phyloP scores from a whole-genome alignment of 2,329 filamentous ascomycete genomes.

The Penicillium sp. region DNA sequence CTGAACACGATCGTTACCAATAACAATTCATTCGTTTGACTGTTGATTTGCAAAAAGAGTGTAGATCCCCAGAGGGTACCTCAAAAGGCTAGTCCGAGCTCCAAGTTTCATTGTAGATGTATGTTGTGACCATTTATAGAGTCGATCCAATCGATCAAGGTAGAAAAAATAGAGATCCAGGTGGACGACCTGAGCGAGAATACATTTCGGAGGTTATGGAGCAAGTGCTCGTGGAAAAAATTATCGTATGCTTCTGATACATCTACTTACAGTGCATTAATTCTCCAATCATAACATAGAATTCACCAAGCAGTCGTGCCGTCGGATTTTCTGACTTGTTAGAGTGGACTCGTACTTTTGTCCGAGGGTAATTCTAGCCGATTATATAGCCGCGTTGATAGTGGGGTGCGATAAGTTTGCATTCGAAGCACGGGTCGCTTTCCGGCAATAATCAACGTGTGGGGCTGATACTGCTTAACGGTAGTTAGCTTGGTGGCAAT shows the following conservation, averaged over 20 bases:
- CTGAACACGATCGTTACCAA: slow-evolving; percentile 3
- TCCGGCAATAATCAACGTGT: too few relatives aligned
- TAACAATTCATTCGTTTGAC: not conserved
- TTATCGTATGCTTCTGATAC: slow-evolving; percentile 14
- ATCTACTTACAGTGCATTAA: too few relatives aligned
- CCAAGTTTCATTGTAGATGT: not conserved
- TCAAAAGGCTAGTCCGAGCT: not conserved
- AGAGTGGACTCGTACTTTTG: too few relatives aligned
- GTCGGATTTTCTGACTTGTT: too few relatives aligned
- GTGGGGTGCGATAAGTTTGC: too few relatives aligned
- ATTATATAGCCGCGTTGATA: too few relatives aligned
- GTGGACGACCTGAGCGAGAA: not conserved
- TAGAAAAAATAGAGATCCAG: not conserved
- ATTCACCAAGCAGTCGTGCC: too few relatives aligned
- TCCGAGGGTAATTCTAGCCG: too few relatives aligned
- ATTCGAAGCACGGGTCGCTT: too few relatives aligned
- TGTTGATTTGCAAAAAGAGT: not conserved
- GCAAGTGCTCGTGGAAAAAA: slow-evolving; percentile 5
- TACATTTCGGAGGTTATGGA: slow-evolving; percentile 2
- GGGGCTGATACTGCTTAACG: too few relatives aligned
- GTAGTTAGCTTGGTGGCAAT: too few relatives aligned
- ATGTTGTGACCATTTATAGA: not conserved
- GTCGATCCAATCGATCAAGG: not conserved
- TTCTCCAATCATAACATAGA: too few relatives aligned
- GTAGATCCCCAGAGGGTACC: not conserved